phyloP scores from a whole-genome alignment of 495 filamentous ascomycete genomes.

The Trichoderma virens region DNA sequence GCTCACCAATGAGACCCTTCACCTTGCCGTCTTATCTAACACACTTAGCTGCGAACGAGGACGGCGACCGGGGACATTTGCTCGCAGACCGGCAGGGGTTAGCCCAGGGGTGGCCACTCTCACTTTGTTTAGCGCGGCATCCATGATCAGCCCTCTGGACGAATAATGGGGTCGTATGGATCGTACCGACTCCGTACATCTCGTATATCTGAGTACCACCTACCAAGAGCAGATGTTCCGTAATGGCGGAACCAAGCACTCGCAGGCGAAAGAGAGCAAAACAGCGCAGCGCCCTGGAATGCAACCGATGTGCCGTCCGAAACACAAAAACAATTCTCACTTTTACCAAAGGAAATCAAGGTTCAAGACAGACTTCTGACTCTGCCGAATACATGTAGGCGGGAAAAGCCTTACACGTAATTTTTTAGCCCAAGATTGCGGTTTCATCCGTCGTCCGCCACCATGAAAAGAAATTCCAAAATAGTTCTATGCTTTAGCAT shows the following conservation, averaged over 20 bases:
- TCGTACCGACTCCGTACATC: slow-evolving; percentile 7
- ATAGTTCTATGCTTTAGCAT: not conserved
- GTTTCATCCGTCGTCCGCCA: not conserved
- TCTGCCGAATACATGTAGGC: not conserved
- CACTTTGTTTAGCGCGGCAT: not conserved
- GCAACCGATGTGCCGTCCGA: not conserved
- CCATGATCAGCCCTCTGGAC: not conserved
- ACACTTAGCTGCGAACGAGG: not conserved
- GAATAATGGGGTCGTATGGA: not conserved
- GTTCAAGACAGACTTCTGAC: not conserved
- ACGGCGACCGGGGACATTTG: not conserved
- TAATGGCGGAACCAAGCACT: not conserved
- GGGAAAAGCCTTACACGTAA: not conserved
- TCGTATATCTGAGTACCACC: slow-evolving; percentile 6
- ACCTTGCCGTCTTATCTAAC: not conserved
- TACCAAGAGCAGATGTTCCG: not conserved
- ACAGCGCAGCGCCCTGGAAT: too few species aligned
- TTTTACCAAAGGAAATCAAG: not conserved
- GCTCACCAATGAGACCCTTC: not conserved
- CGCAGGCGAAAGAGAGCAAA: too few species aligned
- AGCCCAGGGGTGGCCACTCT: not conserved
- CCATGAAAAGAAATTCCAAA: not conserved
- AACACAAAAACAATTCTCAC: not conserved
- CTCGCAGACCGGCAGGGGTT: not conserved
- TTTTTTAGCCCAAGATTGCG: not conserved